Conservation (phyloP, 1,139 yeast species). For the Blastobotrys arbuscula region DNA sequence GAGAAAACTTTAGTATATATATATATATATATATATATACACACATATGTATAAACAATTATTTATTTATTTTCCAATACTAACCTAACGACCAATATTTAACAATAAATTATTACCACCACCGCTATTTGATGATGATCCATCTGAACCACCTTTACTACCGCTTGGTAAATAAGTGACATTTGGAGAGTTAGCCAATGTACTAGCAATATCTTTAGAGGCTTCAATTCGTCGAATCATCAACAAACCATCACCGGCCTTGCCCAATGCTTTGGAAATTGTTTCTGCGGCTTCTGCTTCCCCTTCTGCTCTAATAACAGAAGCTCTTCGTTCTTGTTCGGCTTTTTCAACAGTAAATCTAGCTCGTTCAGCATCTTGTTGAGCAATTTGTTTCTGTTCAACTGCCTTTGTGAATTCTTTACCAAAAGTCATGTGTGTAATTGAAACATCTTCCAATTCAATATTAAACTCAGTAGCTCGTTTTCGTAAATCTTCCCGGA, state of each 20-base stretch:
- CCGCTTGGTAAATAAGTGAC: constrained; percentile 85
- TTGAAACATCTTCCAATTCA: constrained; percentile 91
- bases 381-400: constrained; percentile 98
- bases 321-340: constrained; percentile 94
- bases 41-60: background rate
- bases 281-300: constrained; percentile 98
- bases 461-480: constrained; percentile 89
- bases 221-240: constrained; percentile 96
- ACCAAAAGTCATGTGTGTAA: constrained; percentile 97
- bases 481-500: constrained; percentile 76
- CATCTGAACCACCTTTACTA: constrained; percentile 34
- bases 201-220: constrained; percentile 87
- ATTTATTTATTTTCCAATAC: background rate
- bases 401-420: constrained; percentile 97
- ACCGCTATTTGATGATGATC: constrained; percentile 10
- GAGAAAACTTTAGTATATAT: background rate
- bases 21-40: background rate
- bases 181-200: constrained; percentile 77
- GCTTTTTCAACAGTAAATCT: constrained; percentile 92
- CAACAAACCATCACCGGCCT: constrained; percentile 94
- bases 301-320: constrained; percentile 96
- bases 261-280: constrained; percentile 85
- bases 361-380: constrained; percentile 98
- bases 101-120: constrained; percentile 44
- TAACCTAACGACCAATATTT: constrained; percentile 48